These are phyloP conservation scores for Chlorencoelia australis DNA, from an alignment of 2,329 filamentous ascomycete genomes.

Conservation along the genomic window DNA sequence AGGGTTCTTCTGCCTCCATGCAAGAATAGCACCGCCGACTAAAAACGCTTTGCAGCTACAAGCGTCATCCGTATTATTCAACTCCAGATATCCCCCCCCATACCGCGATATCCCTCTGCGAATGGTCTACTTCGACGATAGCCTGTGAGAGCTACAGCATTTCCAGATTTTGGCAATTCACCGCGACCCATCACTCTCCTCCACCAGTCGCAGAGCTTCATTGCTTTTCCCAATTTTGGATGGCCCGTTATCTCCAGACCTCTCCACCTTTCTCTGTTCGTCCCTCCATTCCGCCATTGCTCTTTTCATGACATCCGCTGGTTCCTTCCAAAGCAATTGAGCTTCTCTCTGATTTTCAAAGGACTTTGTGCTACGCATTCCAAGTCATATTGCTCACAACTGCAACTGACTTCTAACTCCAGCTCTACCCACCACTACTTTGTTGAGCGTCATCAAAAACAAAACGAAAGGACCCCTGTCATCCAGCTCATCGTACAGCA, in stretches of 20 bases:
- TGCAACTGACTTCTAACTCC: too few species aligned
- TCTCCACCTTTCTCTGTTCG: slow-evolving; percentile 17
- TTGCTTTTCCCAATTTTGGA: slow-evolving; percentile 14
- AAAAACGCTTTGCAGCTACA: slow-evolving; percentile 17
- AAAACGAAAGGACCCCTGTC: slow-evolving; percentile 16
- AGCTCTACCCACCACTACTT: too few species aligned
- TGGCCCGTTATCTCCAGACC: slow-evolving; percentile 16
- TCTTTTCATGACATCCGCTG: too few species aligned
- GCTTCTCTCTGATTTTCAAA: slow-evolving; percentile 13
- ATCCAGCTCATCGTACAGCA: slow-evolving; percentile 22
- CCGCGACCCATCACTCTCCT: slow-evolving; percentile 5
- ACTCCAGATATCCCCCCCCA: not conserved
- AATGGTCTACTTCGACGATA: slow-evolving; percentile 5
- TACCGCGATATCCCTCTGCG: not conserved
- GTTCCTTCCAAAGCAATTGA: slow-evolving; percentile 12
- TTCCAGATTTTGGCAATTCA: slow-evolving; percentile 1
- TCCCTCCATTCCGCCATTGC: slow-evolving; percentile 11
- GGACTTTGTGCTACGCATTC: slow-evolving; percentile 8
- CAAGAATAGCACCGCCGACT: too few species aligned
- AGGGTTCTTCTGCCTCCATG: slow-evolving; percentile 6
- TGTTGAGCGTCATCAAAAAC: not conserved
- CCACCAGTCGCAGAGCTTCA: slow-evolving; percentile 16
- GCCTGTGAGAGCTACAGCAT: slow-evolving; percentile 1
- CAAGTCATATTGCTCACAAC: too few species aligned
- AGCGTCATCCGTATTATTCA: slow-evolving; percentile 20